phyloP scores from a whole-genome alignment of 169 alveolate genomes.

The Hepatocystis sp. region DNA sequence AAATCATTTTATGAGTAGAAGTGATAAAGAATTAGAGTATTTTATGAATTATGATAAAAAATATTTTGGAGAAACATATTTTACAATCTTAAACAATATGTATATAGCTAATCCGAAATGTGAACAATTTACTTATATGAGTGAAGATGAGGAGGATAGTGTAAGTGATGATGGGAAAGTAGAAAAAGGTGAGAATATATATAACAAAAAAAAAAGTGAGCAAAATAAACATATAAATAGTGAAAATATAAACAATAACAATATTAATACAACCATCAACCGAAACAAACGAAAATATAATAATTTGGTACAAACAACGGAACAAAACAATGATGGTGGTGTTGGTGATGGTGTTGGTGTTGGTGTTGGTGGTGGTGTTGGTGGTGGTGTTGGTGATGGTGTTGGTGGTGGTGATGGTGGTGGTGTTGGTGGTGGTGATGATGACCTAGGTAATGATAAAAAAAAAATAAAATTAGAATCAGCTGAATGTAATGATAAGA shows the following conservation, averaged over 20 bases:
- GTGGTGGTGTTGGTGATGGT: too few species aligned
- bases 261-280: background rate
- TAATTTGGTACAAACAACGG: too few species aligned
- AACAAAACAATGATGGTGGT: too few species aligned
- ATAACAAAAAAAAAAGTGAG: background rate
- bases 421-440: too few species aligned
- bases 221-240: background rate
- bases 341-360: too few species aligned
- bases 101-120: background rate
- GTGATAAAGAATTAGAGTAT: slow-evolving; percentile 25
- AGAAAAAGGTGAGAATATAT: too few species aligned
- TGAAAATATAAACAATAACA: background rate
- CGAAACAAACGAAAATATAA: too few species aligned
- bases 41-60: slow-evolving; percentile 22
- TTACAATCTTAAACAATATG: slow-evolving; percentile 1
- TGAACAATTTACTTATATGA: slow-evolving; percentile 41
- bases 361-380: background rate
- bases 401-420: too few species aligned
- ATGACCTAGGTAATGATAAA: too few species aligned
- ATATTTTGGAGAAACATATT: slow-evolving; percentile 27
- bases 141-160: slow-evolving; percentile 53
- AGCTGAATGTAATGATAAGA: too few species aligned
- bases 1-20: slow-evolving; percentile 42
- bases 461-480: too few species aligned
- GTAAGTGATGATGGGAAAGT: background rate